A percentile compares a stretch with the other conserved stretches of the same genome.
These are phyloP conservation scores for Beauveria medogensis DNA, from an alignment of 2,329 filamentous ascomycete species.

Conservation along the genomic window DNA sequence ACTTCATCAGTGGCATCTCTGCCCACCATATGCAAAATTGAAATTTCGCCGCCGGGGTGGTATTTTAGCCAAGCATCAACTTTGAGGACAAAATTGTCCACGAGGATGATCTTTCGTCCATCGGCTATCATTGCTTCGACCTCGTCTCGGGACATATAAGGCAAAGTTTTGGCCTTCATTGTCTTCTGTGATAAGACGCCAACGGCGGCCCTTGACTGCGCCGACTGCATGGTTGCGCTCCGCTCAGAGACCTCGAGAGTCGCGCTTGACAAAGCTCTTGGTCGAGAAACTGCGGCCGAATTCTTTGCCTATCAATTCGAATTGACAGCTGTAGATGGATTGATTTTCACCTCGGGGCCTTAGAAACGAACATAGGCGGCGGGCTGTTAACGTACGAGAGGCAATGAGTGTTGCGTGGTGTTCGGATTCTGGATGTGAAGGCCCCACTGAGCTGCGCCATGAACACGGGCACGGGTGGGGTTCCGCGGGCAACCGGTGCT, in stretches of 20 bases:
- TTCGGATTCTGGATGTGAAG: background rate
- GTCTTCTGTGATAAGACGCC: background rate
- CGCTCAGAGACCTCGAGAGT: background rate
- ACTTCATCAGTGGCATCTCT: conserved; percentile 93
- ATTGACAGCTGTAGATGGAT: background rate
- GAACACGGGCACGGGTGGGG: background rate
- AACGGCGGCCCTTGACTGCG: background rate
- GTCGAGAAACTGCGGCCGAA: too few species aligned
- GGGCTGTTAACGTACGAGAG: background rate
- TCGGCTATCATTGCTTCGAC: conserved; percentile 74
- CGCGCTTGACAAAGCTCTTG: background rate
- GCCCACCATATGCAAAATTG: conserved; percentile 88
- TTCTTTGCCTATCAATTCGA: background rate
- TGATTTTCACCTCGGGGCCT: background rate
- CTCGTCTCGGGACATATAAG: conserved; percentile 7
- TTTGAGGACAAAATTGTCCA: conserved; percentile 75
- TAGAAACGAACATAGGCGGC: background rate
- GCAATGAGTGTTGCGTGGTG: background rate
- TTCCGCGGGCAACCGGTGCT: background rate
- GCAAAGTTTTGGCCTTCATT: background rate
- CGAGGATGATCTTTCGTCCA: conserved; percentile 70
- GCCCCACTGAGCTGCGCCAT: conserved; percentile 2
- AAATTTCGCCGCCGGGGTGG: conserved; percentile 86
- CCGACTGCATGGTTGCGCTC: background rate
- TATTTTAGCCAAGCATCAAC: conserved; percentile 82